A percentile compares a stretch with the other conserved stretches of the same genome.
These are phyloP conservation scores for Ganoderma multipileum DNA, from an alignment of 1,284 basidiomycete genomes.

Conservation along the genomic window DNA sequence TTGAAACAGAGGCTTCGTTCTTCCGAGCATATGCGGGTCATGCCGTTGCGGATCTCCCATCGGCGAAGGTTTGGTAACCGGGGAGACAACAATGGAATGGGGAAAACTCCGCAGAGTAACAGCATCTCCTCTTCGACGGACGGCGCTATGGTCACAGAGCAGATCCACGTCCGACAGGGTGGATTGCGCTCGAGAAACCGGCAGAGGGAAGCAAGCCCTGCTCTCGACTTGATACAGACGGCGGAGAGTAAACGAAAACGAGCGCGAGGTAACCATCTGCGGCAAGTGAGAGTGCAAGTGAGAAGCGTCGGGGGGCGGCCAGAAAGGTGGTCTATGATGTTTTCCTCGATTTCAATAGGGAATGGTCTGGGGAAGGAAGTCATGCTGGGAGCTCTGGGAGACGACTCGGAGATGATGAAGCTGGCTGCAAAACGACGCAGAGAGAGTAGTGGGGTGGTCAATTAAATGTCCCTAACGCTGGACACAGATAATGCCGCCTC, in stretches of 20 bases:
- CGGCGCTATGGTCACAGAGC: not conserved
- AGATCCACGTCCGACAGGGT: not conserved
- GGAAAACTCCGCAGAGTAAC: not conserved
- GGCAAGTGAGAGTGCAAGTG: not conserved
- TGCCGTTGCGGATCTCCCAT: not conserved
- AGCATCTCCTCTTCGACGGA: not conserved
- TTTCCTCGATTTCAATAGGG: constrained; percentile 50
- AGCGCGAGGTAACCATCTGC: not conserved
- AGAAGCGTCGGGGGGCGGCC: not conserved
- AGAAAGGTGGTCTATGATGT: constrained; percentile 44
- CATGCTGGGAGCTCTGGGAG: not conserved
- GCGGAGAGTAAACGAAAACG: not conserved
- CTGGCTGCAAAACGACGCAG: not conserved
- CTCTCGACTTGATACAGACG: not conserved
- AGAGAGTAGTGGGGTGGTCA: not conserved
- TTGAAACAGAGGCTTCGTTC: not conserved
- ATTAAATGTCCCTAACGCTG: not conserved
- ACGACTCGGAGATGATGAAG: not conserved
- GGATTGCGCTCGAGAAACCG: not conserved
- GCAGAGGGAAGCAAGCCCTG: not conserved
- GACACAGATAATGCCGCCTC: not conserved
- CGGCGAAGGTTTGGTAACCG: not conserved
- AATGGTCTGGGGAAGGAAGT: constrained; percentile 6
- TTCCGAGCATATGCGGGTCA: not conserved
- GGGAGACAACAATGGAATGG: not conserved